Conservation (phyloP, 768 basidiomycete species). For the Paxillus involutus region DNA sequence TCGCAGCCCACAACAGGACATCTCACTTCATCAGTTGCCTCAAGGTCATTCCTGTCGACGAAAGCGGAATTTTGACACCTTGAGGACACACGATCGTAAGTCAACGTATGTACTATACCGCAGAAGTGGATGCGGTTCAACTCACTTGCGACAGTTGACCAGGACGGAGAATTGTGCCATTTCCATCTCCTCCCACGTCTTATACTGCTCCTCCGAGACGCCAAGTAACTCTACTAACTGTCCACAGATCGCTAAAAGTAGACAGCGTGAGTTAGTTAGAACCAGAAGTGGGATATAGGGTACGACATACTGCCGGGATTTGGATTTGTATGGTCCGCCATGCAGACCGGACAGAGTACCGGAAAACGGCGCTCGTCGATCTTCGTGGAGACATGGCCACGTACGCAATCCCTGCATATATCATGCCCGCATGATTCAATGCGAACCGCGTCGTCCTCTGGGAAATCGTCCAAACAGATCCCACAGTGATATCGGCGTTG, state of each 20-base stretch:
- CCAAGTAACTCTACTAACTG: conserved; percentile 41
- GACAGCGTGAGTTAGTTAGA: neutral
- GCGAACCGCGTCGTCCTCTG: conserved; percentile 40
- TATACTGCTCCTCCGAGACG: conserved; percentile 43
- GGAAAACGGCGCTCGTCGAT: conserved; percentile 57
- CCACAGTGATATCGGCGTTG: conserved; percentile 50
- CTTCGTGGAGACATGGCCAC: conserved; percentile 41
- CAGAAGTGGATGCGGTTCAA: neutral
- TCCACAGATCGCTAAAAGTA: conserved; percentile 35
- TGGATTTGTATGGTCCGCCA: conserved; percentile 30
- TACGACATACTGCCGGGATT: conserved; percentile 30
- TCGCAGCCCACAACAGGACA: conserved; percentile 53
- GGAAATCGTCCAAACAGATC: conserved; percentile 52
- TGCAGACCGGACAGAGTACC: conserved; percentile 59
- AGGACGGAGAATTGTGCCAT: conserved; percentile 41
- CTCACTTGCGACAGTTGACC: conserved; percentile 51
- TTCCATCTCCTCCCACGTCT: conserved; percentile 46
- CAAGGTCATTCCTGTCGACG: conserved; percentile 50
- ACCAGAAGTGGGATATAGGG: neutral
- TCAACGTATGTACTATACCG: neutral
- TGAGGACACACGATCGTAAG: neutral
- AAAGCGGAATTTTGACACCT: conserved; percentile 53
- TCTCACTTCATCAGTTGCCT: conserved; percentile 36
- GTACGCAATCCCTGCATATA: conserved; percentile 55
- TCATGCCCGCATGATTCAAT: conserved; percentile 47